Conservation (phyloP, 1,284 basidiomycete species). For the Fomitopsis schrenkii region DNA sequence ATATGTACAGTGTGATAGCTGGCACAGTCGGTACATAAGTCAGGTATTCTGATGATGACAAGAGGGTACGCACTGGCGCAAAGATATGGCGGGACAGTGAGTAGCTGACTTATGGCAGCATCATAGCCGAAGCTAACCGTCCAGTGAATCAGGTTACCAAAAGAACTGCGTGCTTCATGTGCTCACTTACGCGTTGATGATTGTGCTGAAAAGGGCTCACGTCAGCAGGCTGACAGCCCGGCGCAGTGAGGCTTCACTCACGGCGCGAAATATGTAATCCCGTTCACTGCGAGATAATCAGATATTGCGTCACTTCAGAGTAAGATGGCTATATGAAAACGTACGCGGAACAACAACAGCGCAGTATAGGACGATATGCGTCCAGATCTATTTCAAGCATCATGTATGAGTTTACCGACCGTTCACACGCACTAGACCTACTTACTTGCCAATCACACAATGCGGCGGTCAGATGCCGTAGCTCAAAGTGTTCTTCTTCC, state of each 20-base stretch:
- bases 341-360: constrained; percentile 54
- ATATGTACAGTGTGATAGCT: constrained; percentile 51
- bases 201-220: constrained; percentile 44
- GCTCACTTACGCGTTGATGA: constrained; percentile 36
- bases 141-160: not conserved
- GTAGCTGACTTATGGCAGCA: constrained; percentile 50
- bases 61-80: constrained; percentile 45
- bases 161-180: not conserved
- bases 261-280: constrained; percentile 65
- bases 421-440: not conserved
- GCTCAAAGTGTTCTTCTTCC: constrained; percentile 57
- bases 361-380: constrained; percentile 57
- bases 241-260: constrained; percentile 25
- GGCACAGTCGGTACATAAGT: not conserved
- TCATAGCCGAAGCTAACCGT: constrained; percentile 49
- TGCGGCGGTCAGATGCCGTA: constrained; percentile 49
- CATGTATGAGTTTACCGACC: too few relatives aligned
- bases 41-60: not conserved
- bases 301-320: not conserved
- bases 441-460: constrained; percentile 61
- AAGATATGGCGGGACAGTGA: constrained; percentile 68
- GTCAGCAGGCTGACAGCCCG: not conserved
- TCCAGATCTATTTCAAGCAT: constrained; percentile 35
- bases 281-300: constrained; percentile 32
- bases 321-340: constrained; percentile 14